Conservation (phyloP, 345 rosid genomes). For the Ailanthus altissimus region DNA sequence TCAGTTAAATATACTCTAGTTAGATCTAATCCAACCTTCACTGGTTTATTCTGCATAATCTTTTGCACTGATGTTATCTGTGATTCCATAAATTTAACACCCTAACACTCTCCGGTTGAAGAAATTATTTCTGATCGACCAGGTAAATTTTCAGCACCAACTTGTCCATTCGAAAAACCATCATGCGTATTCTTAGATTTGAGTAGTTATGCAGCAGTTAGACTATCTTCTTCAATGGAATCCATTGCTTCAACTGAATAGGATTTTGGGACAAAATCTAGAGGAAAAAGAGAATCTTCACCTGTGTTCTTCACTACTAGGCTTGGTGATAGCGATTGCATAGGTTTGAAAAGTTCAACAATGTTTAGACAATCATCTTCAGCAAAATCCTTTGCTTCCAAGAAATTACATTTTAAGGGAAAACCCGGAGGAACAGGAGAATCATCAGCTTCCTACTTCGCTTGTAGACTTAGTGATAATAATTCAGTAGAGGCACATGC, state of each 20-base stretch:
- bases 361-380: background rate
- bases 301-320: too few species aligned
- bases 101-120: background rate
- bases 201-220: background rate
- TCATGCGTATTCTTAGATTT: background rate
- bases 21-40: background rate
- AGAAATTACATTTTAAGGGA: background rate
- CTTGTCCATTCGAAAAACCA: background rate
- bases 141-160: background rate
- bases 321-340: too few species aligned
- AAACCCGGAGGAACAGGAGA: background rate
- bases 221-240: background rate
- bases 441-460: background rate
- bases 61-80: background rate
- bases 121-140: background rate
- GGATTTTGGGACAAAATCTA: background rate
- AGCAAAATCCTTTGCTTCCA: background rate
- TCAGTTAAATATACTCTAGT: constrained; percentile 6
- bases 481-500: constrained; percentile 8
- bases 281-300: background rate
- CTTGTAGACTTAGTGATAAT: background rate
- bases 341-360: background rate
- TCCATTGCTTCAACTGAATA: background rate
- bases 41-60: background rate
- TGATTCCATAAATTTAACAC: background rate